Evolutionary conservation across 192 early-diverging fungal genomes (phyloP).

Genomic region (Entomortierella chlamydospora): DNA sequence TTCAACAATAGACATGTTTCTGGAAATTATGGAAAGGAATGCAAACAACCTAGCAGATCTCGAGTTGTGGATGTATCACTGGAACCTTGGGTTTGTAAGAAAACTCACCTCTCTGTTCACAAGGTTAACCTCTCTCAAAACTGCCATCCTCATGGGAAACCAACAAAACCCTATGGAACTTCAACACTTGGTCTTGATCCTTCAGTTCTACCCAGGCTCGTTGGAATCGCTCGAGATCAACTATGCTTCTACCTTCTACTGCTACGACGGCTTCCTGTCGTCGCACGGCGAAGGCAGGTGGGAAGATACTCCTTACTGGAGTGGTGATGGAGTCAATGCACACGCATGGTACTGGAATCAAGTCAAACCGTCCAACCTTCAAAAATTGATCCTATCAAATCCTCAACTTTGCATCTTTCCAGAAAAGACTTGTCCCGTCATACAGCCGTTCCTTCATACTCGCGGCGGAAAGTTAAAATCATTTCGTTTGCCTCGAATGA

Average conservation of each 20-base stretch:
- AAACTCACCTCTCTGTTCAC: not conserved
- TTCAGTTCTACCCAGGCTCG: not conserved
- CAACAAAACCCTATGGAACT: not conserved
- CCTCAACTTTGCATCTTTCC: not conserved
- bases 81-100: not conserved
- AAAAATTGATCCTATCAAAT: not conserved
- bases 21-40: not conserved
- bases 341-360: conserved; percentile 1
- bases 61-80: not conserved
- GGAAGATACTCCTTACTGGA: not conserved
- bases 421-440: not conserved
- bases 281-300: not conserved
- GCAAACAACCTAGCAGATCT: not conserved
- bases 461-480: not conserved
- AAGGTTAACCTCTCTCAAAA: not conserved
- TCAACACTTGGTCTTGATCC: not conserved
- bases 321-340: not conserved
- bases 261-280: too few species aligned
- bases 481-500: not conserved
- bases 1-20: not conserved
- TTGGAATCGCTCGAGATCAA: conserved; percentile 8
- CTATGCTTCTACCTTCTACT: not conserved
- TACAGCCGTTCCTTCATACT: not conserved
- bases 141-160: not conserved
- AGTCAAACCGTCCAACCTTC: not conserved